These are phyloP conservation scores for Plasmodium falciparum DNA, from an alignment of 169 alveolate genomes.

Conservation along the genomic window DNA sequence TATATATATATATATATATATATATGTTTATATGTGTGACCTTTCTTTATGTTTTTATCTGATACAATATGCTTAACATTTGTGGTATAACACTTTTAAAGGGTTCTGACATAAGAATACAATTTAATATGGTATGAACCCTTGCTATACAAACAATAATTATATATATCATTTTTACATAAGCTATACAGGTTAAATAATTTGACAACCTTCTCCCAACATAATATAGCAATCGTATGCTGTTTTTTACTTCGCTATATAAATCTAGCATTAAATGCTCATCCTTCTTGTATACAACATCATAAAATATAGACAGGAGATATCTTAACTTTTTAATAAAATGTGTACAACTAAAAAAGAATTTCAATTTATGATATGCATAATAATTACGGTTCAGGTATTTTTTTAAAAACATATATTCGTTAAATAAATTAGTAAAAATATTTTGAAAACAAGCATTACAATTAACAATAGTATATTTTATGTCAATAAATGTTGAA, in stretches of 20 bases:
- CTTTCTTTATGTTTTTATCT: not conserved
- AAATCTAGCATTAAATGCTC: constrained; percentile 56
- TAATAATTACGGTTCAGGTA: constrained; percentile 43
- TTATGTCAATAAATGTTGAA: constrained; percentile 51
- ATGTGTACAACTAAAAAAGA: constrained; percentile 44
- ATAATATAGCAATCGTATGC: constrained; percentile 45
- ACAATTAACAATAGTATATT: constrained; percentile 15
- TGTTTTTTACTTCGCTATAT: constrained; percentile 45
- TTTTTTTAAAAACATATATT: constrained; percentile 51
- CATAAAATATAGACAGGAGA: constrained; percentile 29
- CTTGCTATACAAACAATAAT: constrained; percentile 40
- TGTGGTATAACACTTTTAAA: constrained; percentile 47
- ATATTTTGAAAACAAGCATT: constrained; percentile 16
- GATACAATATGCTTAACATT: constrained; percentile 7
- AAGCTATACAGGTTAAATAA: constrained; percentile 74
- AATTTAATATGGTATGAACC: constrained; percentile 41
- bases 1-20: no score
- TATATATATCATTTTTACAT: constrained; percentile 26
- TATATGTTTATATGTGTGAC: not conserved
- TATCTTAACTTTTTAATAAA: constrained; percentile 54
- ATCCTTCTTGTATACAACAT: constrained; percentile 27
- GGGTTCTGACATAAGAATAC: constrained; percentile 60
- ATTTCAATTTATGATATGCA: constrained; percentile 48
- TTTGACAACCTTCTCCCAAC: constrained; percentile 69
- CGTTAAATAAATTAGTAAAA: constrained; percentile 47